Base-by-base conservation (phyloP, 164 flowering plant genomes). In the Sedum album region DNA sequence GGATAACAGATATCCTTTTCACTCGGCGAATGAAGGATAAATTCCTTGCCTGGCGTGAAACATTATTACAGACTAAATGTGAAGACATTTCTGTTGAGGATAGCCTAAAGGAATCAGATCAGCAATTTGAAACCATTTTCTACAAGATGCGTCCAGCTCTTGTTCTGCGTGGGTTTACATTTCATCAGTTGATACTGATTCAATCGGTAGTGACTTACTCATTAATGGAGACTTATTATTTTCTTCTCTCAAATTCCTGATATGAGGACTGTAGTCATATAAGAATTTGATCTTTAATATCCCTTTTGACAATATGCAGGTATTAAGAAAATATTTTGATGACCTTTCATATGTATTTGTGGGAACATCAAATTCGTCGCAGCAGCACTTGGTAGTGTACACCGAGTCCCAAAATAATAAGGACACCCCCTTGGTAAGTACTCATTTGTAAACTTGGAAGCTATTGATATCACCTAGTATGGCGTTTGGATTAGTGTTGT, bases 111-210 rank as follows among this genome's bases (percentile, higher is more conserved):
- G 81, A 76, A 55, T 76, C 79, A 31, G 74, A 68, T 26, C 73
- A 80, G 55, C 83, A 84, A 31, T 68, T 83, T 60, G 73, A 81
- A 76, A 85, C 92, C 21, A 70, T 80, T 75, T 88, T 90, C 79
- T 91, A 78, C 79, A 82, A 82, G 73, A 77, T 75, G 87, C 93
- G 85, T 35, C 99, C 99, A 3, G 90, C 96, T 48, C 73, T 91
- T 69, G 39, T 61, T 67, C 73, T 94, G 73, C 77, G 62, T 71
- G 97, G 90, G 0, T 90, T 92, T 71, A 88, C 92, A 67, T 83
- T 92, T 73, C 88, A 83, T 79, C 97, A 91, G 71, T 74, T 86
- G 67, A 82, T 74, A 75, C 76, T 94, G 83, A 84, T 94, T 79
- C 76, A 82, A 69, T 70, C 75, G 97, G 96, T 94, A 85, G 77